Base-by-base conservation (phyloP, 2,329 filamentous ascomycete species). In the Leptodontidium sp. region DNA sequence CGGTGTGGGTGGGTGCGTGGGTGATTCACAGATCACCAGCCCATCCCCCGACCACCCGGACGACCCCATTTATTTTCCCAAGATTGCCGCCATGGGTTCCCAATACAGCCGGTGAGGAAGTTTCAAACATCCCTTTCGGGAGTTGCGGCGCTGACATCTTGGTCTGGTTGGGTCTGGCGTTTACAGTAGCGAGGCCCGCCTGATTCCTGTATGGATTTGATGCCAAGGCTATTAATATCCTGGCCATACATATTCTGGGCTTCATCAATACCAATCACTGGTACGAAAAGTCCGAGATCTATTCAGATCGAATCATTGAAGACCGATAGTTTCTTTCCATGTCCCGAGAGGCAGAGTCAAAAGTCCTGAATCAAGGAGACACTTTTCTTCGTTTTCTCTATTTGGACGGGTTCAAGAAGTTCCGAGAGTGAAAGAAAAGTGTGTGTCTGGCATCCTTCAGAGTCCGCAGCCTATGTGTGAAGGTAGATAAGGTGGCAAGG, bases 11-110 rank as follows among this genome's bases (percentile, higher is more conserved):
- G 12, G n/a, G 35, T 5, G 8, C 35, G 55, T 59, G 55, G 55
- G 35, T 65, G 53, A 57, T 52, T 49, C 43, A 24, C 50, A 35
- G 24, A 47, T 61, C 40, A 59, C 12, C 40, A n/a, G 8, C 58
- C 14, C 21, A 8, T 12, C 21, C 21, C 21, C 21, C 21, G 21
- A 21, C 21, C 21, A 21, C 21, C 21, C 21, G 21, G 21, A 21
- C 21, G 21, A 21, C 21, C 21, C 21, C 21, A 21, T 21, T 17
- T 24, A 61, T 67, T 63, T 38, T 38, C 50, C 65, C 65, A 67
- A 67, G 58, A 67, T 57, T 62, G 50, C 49, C 65, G 65, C 65
- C 50, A 40, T 40, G 65, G 29, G 47, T 26, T 26, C 50, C 58
- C 8, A 29, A 32, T 40, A 15, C 24, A 67, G 57, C n/a, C 45